A percentile compares a stretch with the other conserved stretches of the same genome.
These are phyloP conservation scores for Ceratocystis eucalypticola DNA, from an alignment of 2,329 filamentous ascomycete species.

Conservation along the genomic window DNA sequence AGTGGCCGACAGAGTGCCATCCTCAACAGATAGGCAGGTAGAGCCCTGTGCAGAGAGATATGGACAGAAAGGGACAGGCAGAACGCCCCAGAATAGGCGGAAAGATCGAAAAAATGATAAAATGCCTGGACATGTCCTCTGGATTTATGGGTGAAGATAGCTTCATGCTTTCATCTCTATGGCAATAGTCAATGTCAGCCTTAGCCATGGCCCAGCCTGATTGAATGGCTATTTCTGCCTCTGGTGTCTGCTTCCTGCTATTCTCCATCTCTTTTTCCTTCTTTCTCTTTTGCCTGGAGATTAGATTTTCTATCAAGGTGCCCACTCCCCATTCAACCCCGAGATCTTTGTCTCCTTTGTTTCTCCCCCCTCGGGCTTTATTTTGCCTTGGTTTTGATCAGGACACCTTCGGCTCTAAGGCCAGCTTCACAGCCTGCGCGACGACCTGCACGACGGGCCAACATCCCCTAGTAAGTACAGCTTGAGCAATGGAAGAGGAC, in stretches of 20 bases:
- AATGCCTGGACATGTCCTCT: neutral
- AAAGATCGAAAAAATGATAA: neutral
- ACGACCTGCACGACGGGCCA: neutral
- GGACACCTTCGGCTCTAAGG: neutral
- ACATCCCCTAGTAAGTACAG: neutral
- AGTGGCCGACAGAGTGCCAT: neutral
- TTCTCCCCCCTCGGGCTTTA: neutral
- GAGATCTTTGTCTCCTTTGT: neutral
- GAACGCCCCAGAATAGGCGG: neutral
- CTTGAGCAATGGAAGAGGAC: too few species aligned
- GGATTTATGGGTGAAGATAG: neutral
- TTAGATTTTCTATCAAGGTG: neutral
- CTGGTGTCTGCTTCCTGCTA: neutral
- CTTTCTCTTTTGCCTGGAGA: neutral
- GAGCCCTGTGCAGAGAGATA: too few species aligned
- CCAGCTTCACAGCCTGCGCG: neutral
- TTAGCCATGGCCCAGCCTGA: neutral
- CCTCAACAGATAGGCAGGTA: too few species aligned
- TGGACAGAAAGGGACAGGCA: too few species aligned
- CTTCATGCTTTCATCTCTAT: conserved; percentile 6
- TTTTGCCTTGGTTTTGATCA: neutral
- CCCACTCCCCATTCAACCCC: neutral
- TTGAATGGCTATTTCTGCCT: neutral
- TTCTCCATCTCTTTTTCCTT: neutral
- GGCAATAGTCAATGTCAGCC: neutral